Evolutionary conservation across 2,329 filamentous ascomycete genomes (phyloP), one percentile per base, ranked within the genome.

Genomic region (Cladophialophora psammophila): DNA sequence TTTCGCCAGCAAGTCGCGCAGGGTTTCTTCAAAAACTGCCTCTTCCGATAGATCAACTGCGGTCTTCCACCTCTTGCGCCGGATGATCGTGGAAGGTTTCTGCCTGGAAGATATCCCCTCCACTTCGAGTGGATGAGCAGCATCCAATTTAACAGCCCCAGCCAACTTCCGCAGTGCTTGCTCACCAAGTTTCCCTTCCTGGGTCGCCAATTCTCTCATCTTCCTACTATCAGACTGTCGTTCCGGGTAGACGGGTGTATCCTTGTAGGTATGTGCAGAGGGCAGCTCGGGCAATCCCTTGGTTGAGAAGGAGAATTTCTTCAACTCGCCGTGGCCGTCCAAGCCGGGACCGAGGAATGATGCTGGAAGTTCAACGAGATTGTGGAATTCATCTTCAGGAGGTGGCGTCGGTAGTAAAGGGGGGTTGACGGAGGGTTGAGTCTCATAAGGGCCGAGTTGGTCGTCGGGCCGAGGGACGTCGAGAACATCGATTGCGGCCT

Each of bases 121-220:
- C 54, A 77, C 75, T 42, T 78, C 80, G 34, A 79, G 78, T 13
- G 78, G 78, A 60, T 79, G 80, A 2, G 75, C 73, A 40, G 80
- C 76, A 26, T 79, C 78, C 58, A 81, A 75, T 67, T 81, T 71
- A 12, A 79, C 79, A 1, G 83, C 83, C 32, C 85, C 84, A 3
- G 84, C 82, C 74, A 91, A 79, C 73, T 87, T 89, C 57, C 88
- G 80, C 69, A 91, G 76, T 20, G 88, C 88, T 72, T 89, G 86
- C 75, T 90, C 88, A 7, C 88, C 88, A 67, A 88, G 76, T 54
- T 89, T 83, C 13, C 88, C 88, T 74, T 91, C 88, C 73, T 89
- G 84, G 3, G 87, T 89, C 4, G 88, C 88, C 65, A 84, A 82
- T 74, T 90, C 88, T 42, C 87, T 79, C 55, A 89, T 86, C 69